phyloP scores from a whole-genome alignment of 352 stramenopile species.

The Phytophthora cryptogea region DNA sequence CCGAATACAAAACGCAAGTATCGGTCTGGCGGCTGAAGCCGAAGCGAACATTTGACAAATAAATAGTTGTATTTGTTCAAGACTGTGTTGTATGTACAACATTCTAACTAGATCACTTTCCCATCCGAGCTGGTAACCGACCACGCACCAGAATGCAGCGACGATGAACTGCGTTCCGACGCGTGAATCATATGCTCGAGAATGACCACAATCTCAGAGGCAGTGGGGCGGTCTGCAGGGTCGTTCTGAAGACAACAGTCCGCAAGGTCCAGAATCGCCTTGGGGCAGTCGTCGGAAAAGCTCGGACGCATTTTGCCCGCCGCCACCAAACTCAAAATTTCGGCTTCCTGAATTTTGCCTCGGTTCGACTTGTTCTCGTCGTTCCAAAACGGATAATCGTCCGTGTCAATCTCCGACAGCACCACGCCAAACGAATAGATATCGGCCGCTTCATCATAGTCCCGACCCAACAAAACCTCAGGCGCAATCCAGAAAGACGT shows the following conservation, averaged over 20 bases:
- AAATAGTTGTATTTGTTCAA: slow-evolving; percentile 28
- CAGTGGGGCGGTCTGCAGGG: slow-evolving; percentile 35
- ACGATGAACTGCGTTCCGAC: slow-evolving; percentile 34
- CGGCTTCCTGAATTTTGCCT: slow-evolving; percentile 36
- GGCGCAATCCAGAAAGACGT: slow-evolving; percentile 54
- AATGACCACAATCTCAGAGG: slow-evolving; percentile 41
- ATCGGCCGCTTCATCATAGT: slow-evolving; percentile 58
- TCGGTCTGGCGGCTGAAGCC: background rate
- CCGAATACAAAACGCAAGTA: too few species aligned
- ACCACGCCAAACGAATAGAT: slow-evolving; percentile 66
- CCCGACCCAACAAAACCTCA: slow-evolving; percentile 55
- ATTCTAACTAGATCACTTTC: slow-evolving; percentile 1
- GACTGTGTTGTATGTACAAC: slow-evolving; percentile 9
- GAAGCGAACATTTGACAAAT: slow-evolving; percentile 14
- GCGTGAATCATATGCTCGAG: slow-evolving; percentile 40
- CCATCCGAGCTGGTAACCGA: slow-evolving; percentile 30
- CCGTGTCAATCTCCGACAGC: slow-evolving; percentile 58
- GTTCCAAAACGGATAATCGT: slow-evolving; percentile 49
- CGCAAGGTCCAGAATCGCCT: slow-evolving; percentile 43
- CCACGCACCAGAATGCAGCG: slow-evolving; percentile 27
- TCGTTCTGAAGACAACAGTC: slow-evolving; percentile 44
- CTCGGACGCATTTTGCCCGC: slow-evolving; percentile 33
- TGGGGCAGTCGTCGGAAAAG: slow-evolving; percentile 45
- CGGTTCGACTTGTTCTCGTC: slow-evolving; percentile 34
- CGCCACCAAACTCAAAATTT: slow-evolving; percentile 41